These are phyloP conservation scores for Trichomonas tenax DNA, from an alignment of 208 protist species.

Conservation along the genomic window DNA sequence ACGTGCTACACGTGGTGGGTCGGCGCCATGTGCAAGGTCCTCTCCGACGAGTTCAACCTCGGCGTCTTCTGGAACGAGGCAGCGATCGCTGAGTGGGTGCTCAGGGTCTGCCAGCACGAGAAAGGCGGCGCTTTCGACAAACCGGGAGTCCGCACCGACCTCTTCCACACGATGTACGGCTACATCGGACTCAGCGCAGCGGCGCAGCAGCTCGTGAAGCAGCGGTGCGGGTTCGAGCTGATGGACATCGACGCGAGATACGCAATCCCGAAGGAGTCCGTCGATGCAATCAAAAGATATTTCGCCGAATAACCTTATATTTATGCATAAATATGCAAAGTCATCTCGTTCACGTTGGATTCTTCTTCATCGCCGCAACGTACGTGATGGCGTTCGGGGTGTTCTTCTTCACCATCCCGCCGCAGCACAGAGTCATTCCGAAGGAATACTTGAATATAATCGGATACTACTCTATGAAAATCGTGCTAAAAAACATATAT, in stretches of 20 bases:
- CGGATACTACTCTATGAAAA: no score
- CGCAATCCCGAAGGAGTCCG: not conserved
- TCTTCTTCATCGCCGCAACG: no score
- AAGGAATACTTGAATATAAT: no score
- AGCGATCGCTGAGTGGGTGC: not conserved
- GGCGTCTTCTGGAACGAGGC: not conserved
- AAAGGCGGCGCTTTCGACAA: conserved; percentile 30
- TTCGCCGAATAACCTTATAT: not conserved
- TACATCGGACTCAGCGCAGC: conserved; percentile 27
- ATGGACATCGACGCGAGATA: not conserved
- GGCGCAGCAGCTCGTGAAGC: not conserved
- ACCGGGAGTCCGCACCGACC: conserved; percentile 25
- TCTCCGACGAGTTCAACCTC: not conserved
- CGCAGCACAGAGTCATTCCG: no score
- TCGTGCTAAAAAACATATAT: no score
- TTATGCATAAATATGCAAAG: no score
- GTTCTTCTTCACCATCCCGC: no score
- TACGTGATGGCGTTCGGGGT: no score
- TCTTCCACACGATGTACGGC: conserved; percentile 34
- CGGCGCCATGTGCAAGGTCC: conserved; percentile 3
- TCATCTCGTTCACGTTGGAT: no score
- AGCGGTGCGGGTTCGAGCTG: not conserved
- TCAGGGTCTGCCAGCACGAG: not conserved
- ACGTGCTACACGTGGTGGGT: conserved; percentile 40
- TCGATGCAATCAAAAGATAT: not conserved